Evolutionary conservation across 768 basidiomycete genomes (phyloP).

Genomic region (Leccinum subgranulosum): DNA sequence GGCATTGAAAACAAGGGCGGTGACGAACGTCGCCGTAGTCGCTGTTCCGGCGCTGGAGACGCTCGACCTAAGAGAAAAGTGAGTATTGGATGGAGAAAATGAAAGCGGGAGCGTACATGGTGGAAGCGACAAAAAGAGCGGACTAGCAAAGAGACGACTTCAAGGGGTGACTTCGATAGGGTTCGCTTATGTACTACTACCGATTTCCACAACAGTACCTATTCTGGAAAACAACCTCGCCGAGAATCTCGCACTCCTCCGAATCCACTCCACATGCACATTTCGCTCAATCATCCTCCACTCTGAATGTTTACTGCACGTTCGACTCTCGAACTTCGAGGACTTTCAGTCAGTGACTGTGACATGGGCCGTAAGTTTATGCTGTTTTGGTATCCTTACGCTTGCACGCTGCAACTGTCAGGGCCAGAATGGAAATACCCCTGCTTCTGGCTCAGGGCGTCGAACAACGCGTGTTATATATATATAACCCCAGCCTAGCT

Average conservation of each 20-base stretch:
- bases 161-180: conserved; percentile 1
- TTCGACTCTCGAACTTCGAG: not conserved
- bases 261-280: not conserved
- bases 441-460: conserved; percentile 14
- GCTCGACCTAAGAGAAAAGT: conserved; percentile 34
- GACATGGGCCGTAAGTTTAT: not conserved
- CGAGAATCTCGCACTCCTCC: not conserved
- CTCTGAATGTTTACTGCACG: not conserved
- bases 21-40: conserved; percentile 75
- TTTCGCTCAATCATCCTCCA: too few species aligned
- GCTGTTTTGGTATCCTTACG: not conserved
- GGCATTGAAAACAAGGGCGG: conserved; percentile 82
- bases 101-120: conserved; percentile 18
- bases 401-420: not conserved
- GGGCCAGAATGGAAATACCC: conserved; percentile 5
- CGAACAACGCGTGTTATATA: not conserved
- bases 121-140: conserved; percentile 12
- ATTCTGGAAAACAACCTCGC: conserved; percentile 2
- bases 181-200: conserved; percentile 5
- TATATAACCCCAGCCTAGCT: not conserved
- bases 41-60: conserved; percentile 47
- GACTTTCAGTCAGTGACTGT: not conserved
- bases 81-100: not conserved
- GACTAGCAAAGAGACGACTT: conserved; percentile 5
- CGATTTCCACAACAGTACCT: not conserved